Evolutionary conservation across 2,329 filamentous ascomycete genomes (phyloP).

Genomic region (Fusarium begoniae): DNA sequence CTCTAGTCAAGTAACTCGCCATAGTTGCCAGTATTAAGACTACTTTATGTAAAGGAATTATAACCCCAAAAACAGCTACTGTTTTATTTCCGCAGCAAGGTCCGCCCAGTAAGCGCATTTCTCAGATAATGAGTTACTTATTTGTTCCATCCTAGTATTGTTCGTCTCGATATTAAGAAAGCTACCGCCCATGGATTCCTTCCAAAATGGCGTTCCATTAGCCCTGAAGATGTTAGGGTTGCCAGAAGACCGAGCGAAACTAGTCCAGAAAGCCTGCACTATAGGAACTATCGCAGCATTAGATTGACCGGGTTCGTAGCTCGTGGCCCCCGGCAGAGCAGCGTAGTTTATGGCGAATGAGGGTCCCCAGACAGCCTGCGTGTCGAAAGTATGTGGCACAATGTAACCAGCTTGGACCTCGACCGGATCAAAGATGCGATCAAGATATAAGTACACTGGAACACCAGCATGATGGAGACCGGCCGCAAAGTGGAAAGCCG

Average conservation of each 20-base stretch:
- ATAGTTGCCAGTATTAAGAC: not conserved
- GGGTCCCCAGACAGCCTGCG: not conserved
- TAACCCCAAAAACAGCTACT: not conserved
- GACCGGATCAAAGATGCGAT: not conserved
- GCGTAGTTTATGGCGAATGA: not conserved
- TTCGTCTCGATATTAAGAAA: not conserved
- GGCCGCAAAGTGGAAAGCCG: not conserved
- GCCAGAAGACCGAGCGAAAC: not conserved
- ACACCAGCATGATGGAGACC: not conserved
- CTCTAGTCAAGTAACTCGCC: fast-evolving
- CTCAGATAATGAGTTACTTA: not conserved
- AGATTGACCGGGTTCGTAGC: not conserved
- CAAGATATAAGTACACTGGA: not conserved
- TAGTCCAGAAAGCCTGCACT: not conserved
- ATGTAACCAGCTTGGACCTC: not conserved
- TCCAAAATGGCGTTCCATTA: not conserved
- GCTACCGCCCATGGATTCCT: not conserved
- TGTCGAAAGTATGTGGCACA: not conserved
- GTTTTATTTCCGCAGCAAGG: not conserved
- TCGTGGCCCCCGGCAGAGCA: not conserved
- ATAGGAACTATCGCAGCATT: not conserved
- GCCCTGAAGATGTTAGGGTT: not conserved
- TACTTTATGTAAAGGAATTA: not conserved
- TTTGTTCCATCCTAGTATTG: not conserved
- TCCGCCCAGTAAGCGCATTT: not conserved